Base-by-base conservation (phyloP, 306 rosid genomes). In the Fragaria iinumae region DNA sequence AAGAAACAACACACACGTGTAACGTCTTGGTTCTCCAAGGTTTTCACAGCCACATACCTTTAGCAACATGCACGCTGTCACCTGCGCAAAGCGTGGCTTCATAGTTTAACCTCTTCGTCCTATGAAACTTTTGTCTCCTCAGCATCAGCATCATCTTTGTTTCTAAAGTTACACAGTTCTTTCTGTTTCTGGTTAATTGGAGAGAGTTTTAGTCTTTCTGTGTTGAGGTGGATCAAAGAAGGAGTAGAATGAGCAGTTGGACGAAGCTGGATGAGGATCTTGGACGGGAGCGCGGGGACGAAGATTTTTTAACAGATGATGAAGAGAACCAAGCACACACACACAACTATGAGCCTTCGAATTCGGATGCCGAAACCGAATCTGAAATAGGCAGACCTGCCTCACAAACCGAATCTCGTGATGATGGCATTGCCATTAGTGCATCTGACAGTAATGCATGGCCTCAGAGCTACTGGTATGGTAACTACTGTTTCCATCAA, bases 391-490 rank as follows among this genome's bases (percentile, higher is more conserved):
- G 41, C 12, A 76, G 83, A n/a, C 52, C 69, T 29, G 69, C 60
- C 68, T 57, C 87, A 18, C 45, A 17, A 72, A 67, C 52, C 45
- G 47, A 57, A 5, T 86, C 91, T 23, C 63, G 36, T 16, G 77
- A 48, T 8, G 47, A 76, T n/a, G 52, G 9, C 67, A 50, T 67
- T 52, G 75, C 68, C 45, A 17, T 72, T 45, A 8, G 25, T 38
- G 69, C 10, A 34, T 1, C 23, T 65, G 12, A 27, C 4, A 80
- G 16, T 25, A 6, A 71, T 55, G 2, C 74, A 5, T 88, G 96
- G 96, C 96, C 96, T 74, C 91, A 87, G 74, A 87, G 86, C 65
- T 87, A 87, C 78, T 57, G 91, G 93, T 86, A 87, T 57, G 91
- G 93, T 86, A 87, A 45, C 53, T 5, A 45, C 53, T 5, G 32